Conservation (phyloP, 257 asterid species). For the Asclepias syriaca region DNA sequence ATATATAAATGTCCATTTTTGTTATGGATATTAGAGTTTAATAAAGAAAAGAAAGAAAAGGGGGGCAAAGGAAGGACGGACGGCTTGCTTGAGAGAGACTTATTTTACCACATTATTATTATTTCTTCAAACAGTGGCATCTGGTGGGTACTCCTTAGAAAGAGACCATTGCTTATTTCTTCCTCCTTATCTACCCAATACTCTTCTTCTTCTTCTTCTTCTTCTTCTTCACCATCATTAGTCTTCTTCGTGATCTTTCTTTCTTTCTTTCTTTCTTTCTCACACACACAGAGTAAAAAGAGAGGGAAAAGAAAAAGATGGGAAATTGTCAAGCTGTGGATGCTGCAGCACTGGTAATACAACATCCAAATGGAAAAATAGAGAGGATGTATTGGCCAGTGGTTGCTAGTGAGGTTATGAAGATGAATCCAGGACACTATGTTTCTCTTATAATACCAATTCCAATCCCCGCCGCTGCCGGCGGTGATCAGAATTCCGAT, state of each 20-base stretch:
- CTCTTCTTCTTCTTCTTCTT: constrained; percentile 22
- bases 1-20: too few species aligned
- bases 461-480: constrained; percentile 13
- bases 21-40: background rate
- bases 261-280: background rate
- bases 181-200: constrained; percentile 15
- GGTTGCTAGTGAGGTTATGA: constrained; percentile 72
- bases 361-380: constrained; percentile 68
- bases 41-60: too few species aligned
- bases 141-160: constrained; percentile 26
- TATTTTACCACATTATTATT: constrained; percentile 18
- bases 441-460: constrained; percentile 77
- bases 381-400: constrained; percentile 79
- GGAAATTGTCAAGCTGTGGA: constrained; percentile 93
- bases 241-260: background rate
- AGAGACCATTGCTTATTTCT: constrained; percentile 33
- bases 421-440: constrained; percentile 75
- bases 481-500: constrained; percentile 18
- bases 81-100: constrained; percentile 30
- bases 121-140: constrained; percentile 9
- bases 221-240: background rate
- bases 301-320: constrained; percentile 28
- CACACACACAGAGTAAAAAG: background rate
- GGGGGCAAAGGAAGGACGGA: constrained; percentile 12
- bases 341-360: constrained; percentile 87